Conservation (phyloP, 164 flowering plant genomes). For the Aristolochia fimbriata region DNA sequence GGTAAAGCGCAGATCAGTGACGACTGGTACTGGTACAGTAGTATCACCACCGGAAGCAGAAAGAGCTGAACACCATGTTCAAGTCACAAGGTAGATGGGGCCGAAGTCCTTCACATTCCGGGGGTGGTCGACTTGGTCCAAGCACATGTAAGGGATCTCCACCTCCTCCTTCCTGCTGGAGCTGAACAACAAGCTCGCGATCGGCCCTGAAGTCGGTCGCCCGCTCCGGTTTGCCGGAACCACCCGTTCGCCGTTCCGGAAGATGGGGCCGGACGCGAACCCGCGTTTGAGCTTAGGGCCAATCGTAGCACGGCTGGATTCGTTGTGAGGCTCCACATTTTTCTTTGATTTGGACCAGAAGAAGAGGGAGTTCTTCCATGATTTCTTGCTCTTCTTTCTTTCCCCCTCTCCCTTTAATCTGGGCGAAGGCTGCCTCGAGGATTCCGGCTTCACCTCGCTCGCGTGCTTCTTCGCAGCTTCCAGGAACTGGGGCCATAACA, state of each 20-base stretch:
- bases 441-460: neutral
- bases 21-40: no score
- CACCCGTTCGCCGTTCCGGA: constrained; percentile 4
- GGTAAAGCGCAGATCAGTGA: no score
- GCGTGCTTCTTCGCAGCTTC: constrained; percentile 6
- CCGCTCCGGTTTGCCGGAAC: neutral
- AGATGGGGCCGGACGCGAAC: constrained; percentile 14
- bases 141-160: constrained; percentile 2
- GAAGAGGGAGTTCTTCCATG: constrained; percentile 3
- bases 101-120: constrained; percentile 2
- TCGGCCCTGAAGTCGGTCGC: constrained; percentile 1
- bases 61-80: neutral
- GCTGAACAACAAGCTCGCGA: neutral
- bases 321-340: constrained; percentile 3
- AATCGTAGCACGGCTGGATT: neutral
- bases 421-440: neutral
- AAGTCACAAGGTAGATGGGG: constrained; percentile 10
- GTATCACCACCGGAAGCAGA: no score
- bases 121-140: constrained; percentile 3
- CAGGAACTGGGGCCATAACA: neutral
- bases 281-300: neutral
- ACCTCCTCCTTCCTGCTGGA: constrained; percentile 4
- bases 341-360: constrained; percentile 11
- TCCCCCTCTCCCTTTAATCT: neutral
- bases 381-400: constrained; percentile 3